phyloP scores from a whole-genome alignment of 2,329 filamentous ascomycete genomes.

The Kalmusia sp. region DNA sequence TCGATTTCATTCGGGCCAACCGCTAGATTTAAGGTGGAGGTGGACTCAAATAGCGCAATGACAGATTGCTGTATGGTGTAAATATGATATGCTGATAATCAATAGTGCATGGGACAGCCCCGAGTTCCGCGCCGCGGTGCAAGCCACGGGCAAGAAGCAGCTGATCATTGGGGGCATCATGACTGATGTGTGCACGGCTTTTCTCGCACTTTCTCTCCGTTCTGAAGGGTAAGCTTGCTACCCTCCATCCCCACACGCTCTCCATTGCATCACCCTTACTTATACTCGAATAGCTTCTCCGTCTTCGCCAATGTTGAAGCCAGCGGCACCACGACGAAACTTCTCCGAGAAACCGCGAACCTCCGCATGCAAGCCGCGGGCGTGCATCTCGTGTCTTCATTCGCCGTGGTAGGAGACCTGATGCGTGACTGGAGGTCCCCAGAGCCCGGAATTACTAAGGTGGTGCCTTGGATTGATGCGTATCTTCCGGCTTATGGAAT shows the following conservation, averaged over 20 bases:
- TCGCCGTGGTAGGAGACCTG: constrained; percentile 70
- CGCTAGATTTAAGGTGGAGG: too few species aligned
- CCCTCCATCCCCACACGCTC: too few species aligned
- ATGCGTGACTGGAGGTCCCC: constrained; percentile 72
- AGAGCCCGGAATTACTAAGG: constrained; percentile 56
- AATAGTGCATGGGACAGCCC: constrained; percentile 72
- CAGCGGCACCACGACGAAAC: constrained; percentile 68
- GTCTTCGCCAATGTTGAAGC: constrained; percentile 78
- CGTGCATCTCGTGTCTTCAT: constrained; percentile 68
- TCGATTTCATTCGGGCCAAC: too few species aligned
- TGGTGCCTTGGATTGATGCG: constrained; percentile 69
- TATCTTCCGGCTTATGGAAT: constrained; percentile 71
- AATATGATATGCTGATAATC: background rate
- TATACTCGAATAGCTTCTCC: constrained; percentile 23
- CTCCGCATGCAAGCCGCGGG: constrained; percentile 71
- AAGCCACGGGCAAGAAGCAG: constrained; percentile 70
- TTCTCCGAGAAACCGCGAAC: constrained; percentile 70
- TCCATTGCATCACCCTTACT: background rate
- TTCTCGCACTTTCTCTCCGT: constrained; percentile 73
- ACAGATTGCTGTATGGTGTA: too few species aligned
- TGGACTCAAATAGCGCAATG: too few species aligned
- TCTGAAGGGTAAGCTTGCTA: constrained; percentile 58
- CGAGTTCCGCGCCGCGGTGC: constrained; percentile 70
- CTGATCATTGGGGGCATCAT: constrained; percentile 75
- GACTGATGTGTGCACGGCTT: constrained; percentile 78